A percentile compares a stretch with the other conserved stretches of the same genome.
Conservation (phyloP, 1,284 basidiomycete species). For the Takashimella koratensis region DNA sequence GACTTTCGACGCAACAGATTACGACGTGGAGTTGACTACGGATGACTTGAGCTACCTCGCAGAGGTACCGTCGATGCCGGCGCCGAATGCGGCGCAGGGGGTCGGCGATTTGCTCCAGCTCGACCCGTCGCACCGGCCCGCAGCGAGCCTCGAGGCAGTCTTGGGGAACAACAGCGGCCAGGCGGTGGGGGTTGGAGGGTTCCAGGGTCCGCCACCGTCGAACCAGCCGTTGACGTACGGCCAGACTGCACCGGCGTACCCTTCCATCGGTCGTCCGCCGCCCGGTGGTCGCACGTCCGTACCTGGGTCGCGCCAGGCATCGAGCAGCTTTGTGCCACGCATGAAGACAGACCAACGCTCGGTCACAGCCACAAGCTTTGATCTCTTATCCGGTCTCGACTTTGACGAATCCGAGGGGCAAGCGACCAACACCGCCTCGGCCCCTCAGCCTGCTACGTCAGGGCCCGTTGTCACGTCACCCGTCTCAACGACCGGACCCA, state of each 20-base stretch:
- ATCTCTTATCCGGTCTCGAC: constrained; percentile 37
- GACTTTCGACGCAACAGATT: neutral
- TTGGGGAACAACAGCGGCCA: constrained; percentile 20
- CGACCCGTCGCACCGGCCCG: constrained; percentile 23
- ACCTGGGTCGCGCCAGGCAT: neutral
- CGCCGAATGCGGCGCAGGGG: constrained; percentile 18
- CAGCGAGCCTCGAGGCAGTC: constrained; percentile 32
- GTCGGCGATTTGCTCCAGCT: constrained; percentile 38
- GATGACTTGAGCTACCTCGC: constrained; percentile 48
- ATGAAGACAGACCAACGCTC: constrained; percentile 15
- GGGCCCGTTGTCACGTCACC: constrained; percentile 1
- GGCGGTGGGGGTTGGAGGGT: no score
- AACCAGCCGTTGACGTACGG: constrained; percentile 31
- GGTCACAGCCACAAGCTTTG: constrained; percentile 21
- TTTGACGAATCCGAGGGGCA: constrained; percentile 16
- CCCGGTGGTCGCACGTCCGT: neutral
- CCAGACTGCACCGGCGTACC: neutral
- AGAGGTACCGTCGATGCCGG: constrained; percentile 41
- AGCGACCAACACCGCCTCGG: neutral
- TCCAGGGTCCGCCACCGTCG: constrained; percentile 28
- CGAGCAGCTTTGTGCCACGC: constrained; percentile 20
- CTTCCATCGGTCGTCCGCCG: neutral
- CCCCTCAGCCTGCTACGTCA: neutral
- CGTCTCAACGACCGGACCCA: neutral
- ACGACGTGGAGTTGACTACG: constrained; percentile 42